Percentiles rank a stretch among this genome's conserved stretches.
These are phyloP conservation scores for Thelephora terrestris DNA, from an alignment of 1,284 basidiomycete species.

Conservation along the genomic window DNA sequence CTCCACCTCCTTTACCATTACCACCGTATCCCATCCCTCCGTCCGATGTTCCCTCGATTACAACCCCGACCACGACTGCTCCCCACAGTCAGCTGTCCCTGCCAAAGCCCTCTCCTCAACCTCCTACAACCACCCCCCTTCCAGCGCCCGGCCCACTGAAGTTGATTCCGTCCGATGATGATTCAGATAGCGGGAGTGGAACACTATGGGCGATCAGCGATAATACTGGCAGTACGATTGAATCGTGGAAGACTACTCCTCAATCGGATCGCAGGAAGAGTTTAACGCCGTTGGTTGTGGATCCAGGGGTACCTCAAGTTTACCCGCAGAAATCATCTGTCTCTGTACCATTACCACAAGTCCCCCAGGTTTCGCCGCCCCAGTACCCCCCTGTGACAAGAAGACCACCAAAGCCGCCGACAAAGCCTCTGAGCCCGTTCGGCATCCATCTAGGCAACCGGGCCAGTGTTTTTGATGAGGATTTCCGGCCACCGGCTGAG, in stretches of 20 bases:
- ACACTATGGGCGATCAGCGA: constrained; percentile 22
- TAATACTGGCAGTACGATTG: constrained; percentile 8
- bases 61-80: constrained; percentile 10
- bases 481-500: constrained; percentile 80
- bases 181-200: constrained; percentile 37
- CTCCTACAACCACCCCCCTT: background rate
- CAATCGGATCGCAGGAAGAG: background rate
- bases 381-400: constrained; percentile 13
- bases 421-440: constrained; percentile 9
- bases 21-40: constrained; percentile 2
- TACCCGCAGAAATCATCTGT: background rate
- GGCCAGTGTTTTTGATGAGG: constrained; percentile 51
- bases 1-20: constrained; percentile 9
- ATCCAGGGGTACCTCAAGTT: no score
- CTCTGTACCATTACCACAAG: background rate
- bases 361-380: constrained; percentile 7
- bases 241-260: constrained; percentile 7
- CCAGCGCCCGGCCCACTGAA: background rate
- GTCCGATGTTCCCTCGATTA: constrained; percentile 6
- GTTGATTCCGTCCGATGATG: constrained; percentile 20
- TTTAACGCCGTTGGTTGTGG: background rate
- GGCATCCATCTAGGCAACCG: constrained; percentile 23
- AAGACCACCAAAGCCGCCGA: constrained; percentile 17
- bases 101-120: constrained; percentile 1
- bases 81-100: background rate